A percentile compares a stretch with the other conserved stretches of the same genome.
Evolutionary conservation across 2,329 filamentous ascomycete species (phyloP).

Genomic region (Stenocarpella maydis): DNA sequence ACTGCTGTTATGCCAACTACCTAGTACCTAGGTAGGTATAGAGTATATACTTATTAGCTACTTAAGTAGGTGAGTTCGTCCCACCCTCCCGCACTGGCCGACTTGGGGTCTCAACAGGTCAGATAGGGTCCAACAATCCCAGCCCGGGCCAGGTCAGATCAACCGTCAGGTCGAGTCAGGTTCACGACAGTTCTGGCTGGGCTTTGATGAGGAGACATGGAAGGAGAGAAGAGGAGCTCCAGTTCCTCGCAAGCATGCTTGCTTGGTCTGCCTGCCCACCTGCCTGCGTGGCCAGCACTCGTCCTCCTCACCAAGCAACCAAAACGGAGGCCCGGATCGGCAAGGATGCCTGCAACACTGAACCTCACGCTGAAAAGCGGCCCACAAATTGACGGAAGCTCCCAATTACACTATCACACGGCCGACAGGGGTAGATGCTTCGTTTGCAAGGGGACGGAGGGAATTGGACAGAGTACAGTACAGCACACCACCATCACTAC

Average conservation of each 20-base stretch:
- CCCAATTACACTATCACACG: conserved; percentile 1
- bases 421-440: conserved; percentile 14
- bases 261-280: too few species aligned
- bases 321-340: conserved; percentile 21
- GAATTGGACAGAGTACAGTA: background rate
- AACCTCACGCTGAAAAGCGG: background rate
- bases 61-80: too few species aligned
- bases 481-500: conserved; percentile 14
- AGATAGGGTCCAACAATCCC: background rate
- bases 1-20: too few species aligned
- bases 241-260: conserved; percentile 6
- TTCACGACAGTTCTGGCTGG: conserved; percentile 10
- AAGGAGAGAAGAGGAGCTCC: background rate
- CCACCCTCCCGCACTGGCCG: too few species aligned
- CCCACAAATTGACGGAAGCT: conserved; percentile 11
- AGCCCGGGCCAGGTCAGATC: too few species aligned
- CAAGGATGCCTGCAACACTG: conserved; percentile 15
- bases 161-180: too few species aligned
- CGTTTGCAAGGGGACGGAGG: conserved; percentile 10
- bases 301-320: conserved; percentile 1
- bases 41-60: too few species aligned
- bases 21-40: too few species aligned
- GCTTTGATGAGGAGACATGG: background rate
- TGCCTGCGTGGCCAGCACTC: background rate
- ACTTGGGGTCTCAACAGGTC: background rate